Conservation (phyloP, 345 rosid genomes). For the Populus nigra region DNA sequence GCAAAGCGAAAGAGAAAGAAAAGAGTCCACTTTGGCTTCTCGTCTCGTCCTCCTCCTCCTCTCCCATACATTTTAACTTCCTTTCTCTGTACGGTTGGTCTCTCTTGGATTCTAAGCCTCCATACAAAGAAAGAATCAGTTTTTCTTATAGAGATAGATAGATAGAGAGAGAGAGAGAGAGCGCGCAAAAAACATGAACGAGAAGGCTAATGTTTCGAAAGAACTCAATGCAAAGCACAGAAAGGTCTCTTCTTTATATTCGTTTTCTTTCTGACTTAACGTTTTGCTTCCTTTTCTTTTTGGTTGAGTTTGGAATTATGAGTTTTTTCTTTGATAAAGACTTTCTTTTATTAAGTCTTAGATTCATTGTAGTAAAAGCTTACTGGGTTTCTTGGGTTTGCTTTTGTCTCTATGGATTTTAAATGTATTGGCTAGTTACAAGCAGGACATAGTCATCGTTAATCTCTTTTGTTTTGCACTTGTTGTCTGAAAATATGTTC, state of each 20-base stretch:
- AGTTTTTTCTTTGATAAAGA: not conserved
- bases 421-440: not conserved
- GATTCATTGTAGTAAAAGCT: not conserved
- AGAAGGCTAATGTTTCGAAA: conserved; percentile 61
- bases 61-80: not conserved
- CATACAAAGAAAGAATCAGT: not conserved
- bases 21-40: conserved; percentile 23
- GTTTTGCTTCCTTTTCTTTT: conserved; percentile 3
- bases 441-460: not conserved
- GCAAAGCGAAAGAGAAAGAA: not conserved
- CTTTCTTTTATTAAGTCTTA: not conserved
- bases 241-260: conserved; percentile 40
- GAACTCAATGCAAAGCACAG: conserved; percentile 55
- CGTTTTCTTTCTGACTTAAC: not conserved
- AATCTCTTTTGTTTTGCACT: not conserved
- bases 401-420: not conserved
- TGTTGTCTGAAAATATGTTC: not conserved
- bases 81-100: conserved; percentile 5
- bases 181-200: conserved; percentile 42
- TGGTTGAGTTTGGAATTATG: conserved; percentile 9
- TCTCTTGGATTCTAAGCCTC: conserved; percentile 22
- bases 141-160: not conserved
- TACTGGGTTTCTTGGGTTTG: not conserved
- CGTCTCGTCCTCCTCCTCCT: conserved; percentile 10
- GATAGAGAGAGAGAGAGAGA: not conserved